A percentile compares a stretch with the other conserved stretches of the same genome.
These are phyloP conservation scores for barley (Hordeum vulgare) DNA, from an alignment of 176 grass and related monocot genomes.

Conservation along the genomic window DNA sequence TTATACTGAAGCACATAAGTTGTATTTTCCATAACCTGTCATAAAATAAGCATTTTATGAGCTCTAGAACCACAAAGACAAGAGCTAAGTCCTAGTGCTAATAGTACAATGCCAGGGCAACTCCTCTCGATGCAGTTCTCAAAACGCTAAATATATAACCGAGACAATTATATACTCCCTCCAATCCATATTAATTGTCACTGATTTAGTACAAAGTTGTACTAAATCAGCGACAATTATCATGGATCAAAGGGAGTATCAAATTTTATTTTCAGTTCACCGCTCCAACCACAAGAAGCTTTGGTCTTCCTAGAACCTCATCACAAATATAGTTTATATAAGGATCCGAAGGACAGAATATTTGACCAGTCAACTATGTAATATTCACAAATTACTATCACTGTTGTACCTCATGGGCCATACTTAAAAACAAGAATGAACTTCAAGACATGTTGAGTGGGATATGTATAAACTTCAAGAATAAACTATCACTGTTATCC, in stretches of 20 bases:
- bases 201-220: too few species aligned
- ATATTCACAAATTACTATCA: constrained; percentile 20
- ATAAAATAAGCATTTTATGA: constrained; percentile 25
- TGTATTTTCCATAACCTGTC: constrained; percentile 69
- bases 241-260: not conserved
- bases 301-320: constrained; percentile 17
- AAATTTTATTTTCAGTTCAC: constrained; percentile 1
- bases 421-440: constrained; percentile 17
- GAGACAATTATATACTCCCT: not conserved
- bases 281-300: constrained; percentile 16
- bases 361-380: constrained; percentile 40
- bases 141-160: not conserved
- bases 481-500: too few species aligned
- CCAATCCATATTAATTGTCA: too few species aligned
- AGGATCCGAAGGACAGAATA: constrained; percentile 29
- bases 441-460: constrained; percentile 25
- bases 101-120: not conserved
- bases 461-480: too few species aligned
- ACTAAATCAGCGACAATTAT: too few species aligned
- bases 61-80: constrained; percentile 6
- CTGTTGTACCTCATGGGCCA: not conserved
- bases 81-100: not conserved
- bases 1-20: constrained; percentile 52
- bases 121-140: not conserved
- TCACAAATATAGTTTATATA: constrained; percentile 22